These are phyloP conservation scores for Globisporangium paddicum DNA, from an alignment of 352 stramenopile species.

Conservation along the genomic window DNA sequence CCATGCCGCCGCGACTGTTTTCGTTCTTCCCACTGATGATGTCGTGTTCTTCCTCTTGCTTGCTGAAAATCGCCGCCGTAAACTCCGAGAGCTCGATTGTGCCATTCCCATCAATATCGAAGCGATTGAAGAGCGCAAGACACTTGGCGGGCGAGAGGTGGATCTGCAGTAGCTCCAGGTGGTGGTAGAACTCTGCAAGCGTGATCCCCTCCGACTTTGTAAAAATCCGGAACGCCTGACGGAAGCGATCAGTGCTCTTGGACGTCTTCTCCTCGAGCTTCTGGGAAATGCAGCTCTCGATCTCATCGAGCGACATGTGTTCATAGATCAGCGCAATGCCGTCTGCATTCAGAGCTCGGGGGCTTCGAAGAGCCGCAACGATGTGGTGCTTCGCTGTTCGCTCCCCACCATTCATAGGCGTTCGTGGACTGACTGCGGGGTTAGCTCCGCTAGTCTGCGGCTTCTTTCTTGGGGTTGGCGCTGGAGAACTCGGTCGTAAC, in stretches of 20 bases:
- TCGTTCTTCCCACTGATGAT: conserved; percentile 8
- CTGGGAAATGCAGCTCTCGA: conserved; percentile 46
- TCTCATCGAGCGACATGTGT: conserved; percentile 41
- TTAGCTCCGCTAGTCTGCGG: not conserved
- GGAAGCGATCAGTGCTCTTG: conserved; percentile 37
- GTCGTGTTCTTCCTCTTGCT: conserved; percentile 23
- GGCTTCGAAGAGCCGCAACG: not conserved
- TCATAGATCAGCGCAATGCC: conserved; percentile 38
- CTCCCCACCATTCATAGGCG: not conserved
- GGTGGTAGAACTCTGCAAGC: conserved; percentile 51
- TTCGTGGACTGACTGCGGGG: not conserved
- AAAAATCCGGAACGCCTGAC: conserved; percentile 66
- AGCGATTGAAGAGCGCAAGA: conserved; percentile 53
- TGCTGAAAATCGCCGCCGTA: conserved; percentile 44
- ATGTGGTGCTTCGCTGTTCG: not conserved
- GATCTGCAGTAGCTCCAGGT: conserved; percentile 53
- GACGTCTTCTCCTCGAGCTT: conserved; percentile 63
- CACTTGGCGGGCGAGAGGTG: conserved; percentile 49
- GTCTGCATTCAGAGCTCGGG: conserved; percentile 11
- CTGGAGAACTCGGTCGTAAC: not conserved
- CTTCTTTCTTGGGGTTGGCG: not conserved
- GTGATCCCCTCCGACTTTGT: conserved; percentile 60
- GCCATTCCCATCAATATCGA: conserved; percentile 54
- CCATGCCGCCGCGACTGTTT: not conserved
- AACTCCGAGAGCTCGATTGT: conserved; percentile 71